Evolutionary conservation across 176 grass and related monocot genomes (phyloP), one percentile per base, ranked within the genome.

Genomic region (Triticum urartu): DNA sequence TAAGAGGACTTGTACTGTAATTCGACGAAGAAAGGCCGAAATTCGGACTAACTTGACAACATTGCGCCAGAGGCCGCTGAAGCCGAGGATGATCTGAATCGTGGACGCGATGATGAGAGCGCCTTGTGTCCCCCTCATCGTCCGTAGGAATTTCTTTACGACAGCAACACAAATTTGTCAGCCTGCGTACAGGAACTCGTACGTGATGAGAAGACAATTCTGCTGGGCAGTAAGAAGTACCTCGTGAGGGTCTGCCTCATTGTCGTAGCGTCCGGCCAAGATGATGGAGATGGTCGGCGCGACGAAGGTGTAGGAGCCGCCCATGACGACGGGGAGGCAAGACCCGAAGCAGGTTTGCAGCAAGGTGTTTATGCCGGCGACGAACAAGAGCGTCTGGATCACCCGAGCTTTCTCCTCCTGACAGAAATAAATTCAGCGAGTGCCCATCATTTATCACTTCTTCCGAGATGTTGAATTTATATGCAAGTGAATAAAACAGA

Each of bases 1-100:
- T 20, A 75, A 66, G 9, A 50, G 34, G 33, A 73, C 10, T 43
- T 62, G 56, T 21, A 59, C 18, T 0, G 8, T 34, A 43, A 34
- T 64, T 32, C 35, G 50, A 18, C 15, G 15, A 77, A 56, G 1
- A 9, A 48, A 68, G 1, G 3, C 30, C 1, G 36, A 9, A 59
- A 64, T 82, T 15, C 11, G 72, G 79, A 89, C 84, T 40, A 36
- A 99, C 97, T 91, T 99, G 38, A 87, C 65, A 20, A 99, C 93
- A 89, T 97, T 96, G 52, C 97, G 87, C 94, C 97, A 99, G 59
- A 97, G 94, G 13, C 97, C 97, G 69, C 97, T 99, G 86, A 99
- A 99, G 72, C 97, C 97, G 87, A 99, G 81, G 81, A 94, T 91
- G 77, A 99, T 99, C 82, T 96, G 97, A 68, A 99, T 90, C 6